A percentile compares a stretch with the other conserved stretches of the same genome.
phyloP scores from a whole-genome alignment of 805 yeast genomes.

The Wickerhamiella qilinensis region DNA sequence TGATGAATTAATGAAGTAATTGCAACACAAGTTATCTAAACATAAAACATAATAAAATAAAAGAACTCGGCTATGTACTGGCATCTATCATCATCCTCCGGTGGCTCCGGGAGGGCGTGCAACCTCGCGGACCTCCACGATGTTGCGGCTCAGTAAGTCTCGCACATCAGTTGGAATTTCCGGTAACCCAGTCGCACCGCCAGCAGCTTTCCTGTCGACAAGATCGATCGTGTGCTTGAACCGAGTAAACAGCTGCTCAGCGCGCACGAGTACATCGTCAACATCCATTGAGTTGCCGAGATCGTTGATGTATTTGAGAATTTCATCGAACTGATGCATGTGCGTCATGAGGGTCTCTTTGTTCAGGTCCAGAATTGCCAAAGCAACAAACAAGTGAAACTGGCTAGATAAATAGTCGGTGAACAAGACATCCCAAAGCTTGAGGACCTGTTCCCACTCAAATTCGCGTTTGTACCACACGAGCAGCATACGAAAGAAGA shows the following conservation, averaged over 20 bases:
- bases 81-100: slow-evolving; percentile 18
- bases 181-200: slow-evolving; percentile 13
- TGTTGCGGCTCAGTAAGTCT: slow-evolving; percentile 38
- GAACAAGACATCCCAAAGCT: slow-evolving; percentile 86
- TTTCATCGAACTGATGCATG: slow-evolving; percentile 72
- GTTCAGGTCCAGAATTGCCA: slow-evolving; percentile 80
- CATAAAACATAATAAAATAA: neutral
- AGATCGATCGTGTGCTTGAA: slow-evolving; percentile 67
- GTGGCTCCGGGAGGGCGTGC: slow-evolving; percentile 22
- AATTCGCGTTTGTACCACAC: slow-evolving; percentile 95
- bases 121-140: slow-evolving; percentile 49
- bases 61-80: neutral
- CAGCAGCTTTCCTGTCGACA: slow-evolving; percentile 33
- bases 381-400: slow-evolving; percentile 71
- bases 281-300: slow-evolving; percentile 60
- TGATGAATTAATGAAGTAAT: too few relatives aligned
- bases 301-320: slow-evolving; percentile 83
- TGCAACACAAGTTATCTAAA: too few relatives aligned
- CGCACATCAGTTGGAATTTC: slow-evolving; percentile 37
- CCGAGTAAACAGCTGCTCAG: slow-evolving; percentile 67
- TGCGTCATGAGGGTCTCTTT: slow-evolving; percentile 62
- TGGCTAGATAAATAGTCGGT: slow-evolving; percentile 79
- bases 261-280: slow-evolving; percentile 62
- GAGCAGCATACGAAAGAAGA: slow-evolving; percentile 84
- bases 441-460: slow-evolving; percentile 54